Conservation (phyloP, 306 rosid genomes). For the Quillaja saponaria region DNA sequence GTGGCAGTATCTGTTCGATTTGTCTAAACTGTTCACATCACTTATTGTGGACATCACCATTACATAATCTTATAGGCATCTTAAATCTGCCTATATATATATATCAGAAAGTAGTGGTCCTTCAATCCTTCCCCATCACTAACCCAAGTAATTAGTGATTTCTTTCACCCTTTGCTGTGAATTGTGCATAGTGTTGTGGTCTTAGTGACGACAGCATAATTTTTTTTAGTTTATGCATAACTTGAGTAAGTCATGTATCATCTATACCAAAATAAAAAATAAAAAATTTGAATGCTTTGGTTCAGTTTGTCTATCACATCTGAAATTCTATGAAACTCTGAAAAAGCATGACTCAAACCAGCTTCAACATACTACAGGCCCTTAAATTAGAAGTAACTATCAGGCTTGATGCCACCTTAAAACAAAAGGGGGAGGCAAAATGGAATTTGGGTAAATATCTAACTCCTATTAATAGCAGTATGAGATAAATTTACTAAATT, state of each 20-base stretch:
- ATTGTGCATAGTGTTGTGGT: too few relatives aligned
- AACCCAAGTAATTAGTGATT: too few relatives aligned
- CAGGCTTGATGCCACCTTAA: not conserved
- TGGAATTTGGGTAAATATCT: not conserved
- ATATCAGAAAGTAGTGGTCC: slow-evolving; percentile 32
- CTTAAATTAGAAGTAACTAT: not conserved
- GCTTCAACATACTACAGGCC: too few relatives aligned
- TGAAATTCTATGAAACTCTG: too few relatives aligned
- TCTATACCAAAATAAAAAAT: too few relatives aligned
- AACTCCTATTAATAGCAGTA: not conserved
- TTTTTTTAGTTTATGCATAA: too few relatives aligned
- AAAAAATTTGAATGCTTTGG: too few relatives aligned
- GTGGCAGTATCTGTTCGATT: slow-evolving; percentile 19
- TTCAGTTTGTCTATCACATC: too few relatives aligned
- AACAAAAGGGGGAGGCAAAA: not conserved
- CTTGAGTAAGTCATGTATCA: too few relatives aligned
- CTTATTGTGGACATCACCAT: slow-evolving; percentile 29
- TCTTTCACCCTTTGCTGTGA: too few relatives aligned
- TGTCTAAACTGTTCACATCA: slow-evolving; percentile 30
- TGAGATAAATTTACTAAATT: not conserved
- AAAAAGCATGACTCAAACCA: too few relatives aligned
- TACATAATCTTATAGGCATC: slow-evolving; percentile 12
- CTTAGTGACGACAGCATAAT: too few relatives aligned
- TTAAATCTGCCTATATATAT: slow-evolving; percentile 2
- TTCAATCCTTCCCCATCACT: slow-evolving; percentile 11